Percentiles rank a stretch among this genome's conserved stretches.
Evolutionary conservation across 2,329 filamentous ascomycete genomes (phyloP).

Genomic region (Raffaelea albimanens): DNA sequence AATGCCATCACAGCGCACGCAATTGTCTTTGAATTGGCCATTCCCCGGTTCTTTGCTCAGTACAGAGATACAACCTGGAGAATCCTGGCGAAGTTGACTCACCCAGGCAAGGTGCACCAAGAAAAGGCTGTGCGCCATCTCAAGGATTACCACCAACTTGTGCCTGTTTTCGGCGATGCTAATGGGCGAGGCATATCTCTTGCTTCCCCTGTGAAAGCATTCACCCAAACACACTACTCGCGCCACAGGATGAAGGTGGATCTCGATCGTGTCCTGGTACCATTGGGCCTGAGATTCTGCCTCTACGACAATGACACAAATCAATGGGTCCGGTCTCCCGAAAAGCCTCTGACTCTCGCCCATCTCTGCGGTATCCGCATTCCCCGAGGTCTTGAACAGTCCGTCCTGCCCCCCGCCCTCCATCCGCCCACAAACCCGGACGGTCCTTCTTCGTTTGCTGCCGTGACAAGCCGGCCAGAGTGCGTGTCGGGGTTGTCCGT

Average conservation of each 20-base stretch:
- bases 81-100: slow-evolving; percentile 22
- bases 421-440: slow-evolving; percentile 22
- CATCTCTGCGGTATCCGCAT: slow-evolving; percentile 30
- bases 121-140: not conserved
- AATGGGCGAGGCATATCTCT: not conserved
- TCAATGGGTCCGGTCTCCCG: slow-evolving; percentile 27
- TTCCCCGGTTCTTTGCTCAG: slow-evolving; percentile 21
- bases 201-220: slow-evolving; percentile 4
- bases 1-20: slow-evolving; percentile 20
- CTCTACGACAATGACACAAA: slow-evolving; percentile 34
- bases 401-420: slow-evolving; percentile 19
- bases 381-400: slow-evolving; percentile 18
- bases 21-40: slow-evolving; percentile 31
- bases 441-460: slow-evolving; percentile 43
- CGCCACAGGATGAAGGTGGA: slow-evolving; percentile 28
- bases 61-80: slow-evolving; percentile 34
- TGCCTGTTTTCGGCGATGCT: slow-evolving; percentile 3
- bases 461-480: slow-evolving; percentile 36
- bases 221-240: slow-evolving; percentile 37
- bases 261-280: slow-evolving; percentile 31
- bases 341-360: slow-evolving; percentile 27
- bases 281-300: slow-evolving; percentile 32
- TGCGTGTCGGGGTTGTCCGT: slow-evolving; percentile 36
- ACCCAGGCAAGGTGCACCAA: not conserved
- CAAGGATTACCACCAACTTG: slow-evolving; percentile 6